These are phyloP conservation scores for Phanerochaete carnosa DNA, from an alignment of 768 basidiomycete species.

Conservation along the genomic window DNA sequence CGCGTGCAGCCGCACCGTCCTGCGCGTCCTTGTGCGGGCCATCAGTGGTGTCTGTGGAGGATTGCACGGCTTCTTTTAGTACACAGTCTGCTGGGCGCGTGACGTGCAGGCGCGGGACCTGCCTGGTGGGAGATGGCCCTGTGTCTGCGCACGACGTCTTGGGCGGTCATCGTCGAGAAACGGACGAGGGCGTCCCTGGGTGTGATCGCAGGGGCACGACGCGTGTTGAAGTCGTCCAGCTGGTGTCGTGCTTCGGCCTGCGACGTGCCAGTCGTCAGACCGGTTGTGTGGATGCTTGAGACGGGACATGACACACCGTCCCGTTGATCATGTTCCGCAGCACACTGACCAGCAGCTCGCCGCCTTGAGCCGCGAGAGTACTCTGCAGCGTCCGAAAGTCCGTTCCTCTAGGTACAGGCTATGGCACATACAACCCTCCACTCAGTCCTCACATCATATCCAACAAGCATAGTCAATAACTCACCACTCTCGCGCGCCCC, in stretches of 20 bases:
- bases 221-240: constrained; percentile 28
- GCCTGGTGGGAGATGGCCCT: constrained; percentile 74
- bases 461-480: constrained; percentile 21
- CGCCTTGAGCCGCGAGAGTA: constrained; percentile 59
- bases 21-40: constrained; percentile 19
- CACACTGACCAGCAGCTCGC: constrained; percentile 65
- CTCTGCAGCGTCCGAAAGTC: constrained; percentile 58
- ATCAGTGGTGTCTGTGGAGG: constrained; percentile 24
- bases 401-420: constrained; percentile 46
- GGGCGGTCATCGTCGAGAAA: constrained; percentile 56
- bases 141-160: constrained; percentile 49
- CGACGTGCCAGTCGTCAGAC: neutral
- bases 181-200: constrained; percentile 49
- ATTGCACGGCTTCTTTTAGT: neutral
- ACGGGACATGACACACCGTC: constrained; percentile 11
- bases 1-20: constrained; percentile 28
- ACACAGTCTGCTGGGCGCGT: neutral
- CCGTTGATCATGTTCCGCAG: constrained; percentile 60
- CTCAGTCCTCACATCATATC: neutral
- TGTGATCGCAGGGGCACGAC: constrained; percentile 60
- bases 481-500: constrained; percentile 51
- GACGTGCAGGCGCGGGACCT: neutral
- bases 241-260: constrained; percentile 55
- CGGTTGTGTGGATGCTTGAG: neutral
- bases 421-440: too few relatives aligned